Base-by-base conservation (phyloP, 768 basidiomycete species). In the Hygrophoropsis aurantiaca region DNA sequence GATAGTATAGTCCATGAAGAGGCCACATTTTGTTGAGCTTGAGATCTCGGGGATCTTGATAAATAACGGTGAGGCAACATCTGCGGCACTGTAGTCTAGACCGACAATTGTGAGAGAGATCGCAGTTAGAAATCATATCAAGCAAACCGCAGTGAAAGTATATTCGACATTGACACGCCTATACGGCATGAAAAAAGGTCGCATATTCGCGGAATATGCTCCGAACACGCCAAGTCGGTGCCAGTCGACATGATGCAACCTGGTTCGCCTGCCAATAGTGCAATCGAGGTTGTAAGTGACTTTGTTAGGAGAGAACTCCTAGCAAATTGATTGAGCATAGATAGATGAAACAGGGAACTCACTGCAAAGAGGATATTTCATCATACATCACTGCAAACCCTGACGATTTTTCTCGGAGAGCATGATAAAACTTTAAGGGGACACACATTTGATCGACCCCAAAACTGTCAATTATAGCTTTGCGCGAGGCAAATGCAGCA, bases 401-500 rank as follows among this genome's bases (percentile, higher is more conserved):
- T 7, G 27, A 13, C 13, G 27, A 6, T 30, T 13, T 6, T 13
- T 30, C 27, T 30, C 27, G 27, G 27, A 13, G 27, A 30, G 27
- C 27, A 30, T 13, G 13, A 30, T 30, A 30, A 30, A 30, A 30
- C 7, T 6, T 30, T 7, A 30, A 13, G 27, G 13, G 27, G 13
- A 48, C 55, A 49, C 40, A 48, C 18, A n/a, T 46, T 38, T 23
- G 44, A 50, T 40, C 40, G 50, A 58, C 63, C 63, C 63, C 53
- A 67, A 67, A 64, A 56, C 65, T 65, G 63, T 65, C 63, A 65
- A 11, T 11, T 35, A 55, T 54, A 60, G 56, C 44, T 50, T 52
- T 54, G 46, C 47, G 51, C 48, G 37, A 53, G 34, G 58, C 55
- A 45, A 52, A 26, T 49, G 23, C 59, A 46, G 47, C 41, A 51